Conservation (phyloP, 257 asterid genomes). For the Misopates orontium region DNA sequence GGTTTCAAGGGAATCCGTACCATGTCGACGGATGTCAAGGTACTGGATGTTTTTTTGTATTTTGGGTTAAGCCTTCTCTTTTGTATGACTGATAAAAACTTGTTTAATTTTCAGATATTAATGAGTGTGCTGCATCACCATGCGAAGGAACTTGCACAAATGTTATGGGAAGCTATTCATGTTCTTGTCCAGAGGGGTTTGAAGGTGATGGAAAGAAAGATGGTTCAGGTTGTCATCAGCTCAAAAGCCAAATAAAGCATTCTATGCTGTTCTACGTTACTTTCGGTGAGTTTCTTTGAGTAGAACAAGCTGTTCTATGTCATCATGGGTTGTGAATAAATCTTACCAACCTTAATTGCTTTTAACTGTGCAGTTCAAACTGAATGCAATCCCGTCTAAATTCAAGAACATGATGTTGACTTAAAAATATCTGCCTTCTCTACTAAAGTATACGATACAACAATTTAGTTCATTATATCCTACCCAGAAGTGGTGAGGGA, state of each 20-base stretch:
- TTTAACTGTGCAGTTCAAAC: not conserved
- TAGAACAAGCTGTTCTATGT: too few relatives aligned
- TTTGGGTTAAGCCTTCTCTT: not conserved
- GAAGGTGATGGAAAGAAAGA: slow-evolving; percentile 28
- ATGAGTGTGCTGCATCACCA: slow-evolving; percentile 26
- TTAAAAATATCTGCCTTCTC: not conserved
- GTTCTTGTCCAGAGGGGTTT: slow-evolving; percentile 31
- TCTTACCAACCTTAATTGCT: not conserved
- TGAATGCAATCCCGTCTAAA: too few relatives aligned
- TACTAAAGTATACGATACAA: too few relatives aligned
- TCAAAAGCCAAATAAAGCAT: not conserved
- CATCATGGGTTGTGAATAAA: too few relatives aligned
- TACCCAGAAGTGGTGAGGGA: too few relatives aligned
- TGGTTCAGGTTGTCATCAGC: slow-evolving; percentile 25
- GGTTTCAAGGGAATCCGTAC: slow-evolving; percentile 46
- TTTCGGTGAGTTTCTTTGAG: not conserved
- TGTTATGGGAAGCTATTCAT: slow-evolving; percentile 13
- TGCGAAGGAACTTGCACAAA: slow-evolving; percentile 27
- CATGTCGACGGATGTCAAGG: slow-evolving; percentile 42
- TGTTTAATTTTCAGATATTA: slow-evolving; percentile 27
- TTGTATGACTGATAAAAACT: not conserved
- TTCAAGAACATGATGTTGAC: not conserved
- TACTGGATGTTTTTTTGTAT: not conserved
- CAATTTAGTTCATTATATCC: too few relatives aligned
- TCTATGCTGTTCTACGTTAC: not conserved